Base-by-base conservation (phyloP, 2,329 filamentous ascomycete genomes). In the Xylariaceae sp. region DNA sequence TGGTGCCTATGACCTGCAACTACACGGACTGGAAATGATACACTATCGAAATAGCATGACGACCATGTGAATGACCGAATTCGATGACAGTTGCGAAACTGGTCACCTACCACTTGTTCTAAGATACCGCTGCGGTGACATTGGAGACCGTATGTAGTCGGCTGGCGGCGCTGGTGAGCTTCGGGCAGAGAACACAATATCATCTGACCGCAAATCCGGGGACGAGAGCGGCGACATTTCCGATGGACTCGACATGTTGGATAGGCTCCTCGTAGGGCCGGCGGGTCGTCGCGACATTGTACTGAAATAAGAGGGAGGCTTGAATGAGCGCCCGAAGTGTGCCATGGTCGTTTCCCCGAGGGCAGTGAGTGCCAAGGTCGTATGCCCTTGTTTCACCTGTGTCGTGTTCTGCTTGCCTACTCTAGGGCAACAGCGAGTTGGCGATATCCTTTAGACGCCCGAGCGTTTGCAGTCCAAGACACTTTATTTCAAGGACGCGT, bases 251-350 rank as follows among this genome's bases (percentile, higher is more conserved):
- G 76, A 78, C 52, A 74, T 63, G 40, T 67, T 73, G 51, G 76
- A 78, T 48, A 74, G 60, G 36, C 68, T 71, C 48, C 72, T 72
- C 44, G 68, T 66, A 18, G 71, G 64, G 60, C 73, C 73, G 38
- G 66, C 65, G 33, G 75, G 76, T 39, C 75, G 70, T 53, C 73
- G 66, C 42, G 72, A 70, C 53, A 61, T 60, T 19, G 68, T 58
- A 47, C 74, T 67, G 32, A 75, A 65, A 56, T 73, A 75, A 19
- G 68, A 68, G 38, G 74, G 65, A 7, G 74, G 69, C 56, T 77
- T 75, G 62, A 80, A 72, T 11, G 76, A 76, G 56, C 75, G 72
- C 41, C 72, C 69, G 51, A 78, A 66, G 61, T 67, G 73, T 51
- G 75, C 70, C 76, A 80, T 80, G 46, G 22, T 54, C 33, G 33